These are phyloP conservation scores for Setomelanomma holmii DNA, from an alignment of 2,329 filamentous ascomycete species.

Conservation along the genomic window DNA sequence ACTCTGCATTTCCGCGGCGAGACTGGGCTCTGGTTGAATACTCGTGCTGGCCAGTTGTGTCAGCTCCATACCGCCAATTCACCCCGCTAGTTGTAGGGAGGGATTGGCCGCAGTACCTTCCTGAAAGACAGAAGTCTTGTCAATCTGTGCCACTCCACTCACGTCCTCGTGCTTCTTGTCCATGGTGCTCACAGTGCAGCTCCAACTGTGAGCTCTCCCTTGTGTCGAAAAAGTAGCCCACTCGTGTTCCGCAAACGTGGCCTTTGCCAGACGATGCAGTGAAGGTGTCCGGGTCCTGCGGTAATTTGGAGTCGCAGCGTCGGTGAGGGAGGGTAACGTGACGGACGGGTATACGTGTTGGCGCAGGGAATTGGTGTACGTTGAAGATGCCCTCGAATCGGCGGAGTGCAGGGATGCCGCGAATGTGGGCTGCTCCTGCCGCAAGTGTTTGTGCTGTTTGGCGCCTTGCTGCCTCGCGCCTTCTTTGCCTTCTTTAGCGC, in stretches of 20 bases:
- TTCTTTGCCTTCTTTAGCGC: background rate
- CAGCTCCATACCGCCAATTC: slow-evolving; percentile 25
- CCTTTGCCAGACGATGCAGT: slow-evolving; percentile 31
- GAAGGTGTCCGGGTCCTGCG: slow-evolving; percentile 13
- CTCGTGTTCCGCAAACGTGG: slow-evolving; percentile 46
- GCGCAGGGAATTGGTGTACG: slow-evolving; percentile 41
- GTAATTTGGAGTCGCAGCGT: slow-evolving; percentile 13
- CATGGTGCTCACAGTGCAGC: slow-evolving; percentile 35
- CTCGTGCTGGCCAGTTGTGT: slow-evolving; percentile 71
- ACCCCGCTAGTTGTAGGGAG: slow-evolving; percentile 4
- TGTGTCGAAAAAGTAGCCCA: slow-evolving; percentile 30
- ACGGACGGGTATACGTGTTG: slow-evolving; percentile 14
- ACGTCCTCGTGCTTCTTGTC: slow-evolving; percentile 99
- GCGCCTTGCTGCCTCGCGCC: slow-evolving; percentile 8
- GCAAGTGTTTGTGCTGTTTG: slow-evolving; percentile 14
- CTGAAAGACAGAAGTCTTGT: slow-evolving; percentile 97
- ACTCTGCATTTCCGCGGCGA: slow-evolving; percentile 97
- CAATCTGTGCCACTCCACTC: slow-evolving; percentile 94
- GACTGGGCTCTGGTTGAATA: slow-evolving; percentile 98
- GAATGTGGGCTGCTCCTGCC: slow-evolving; percentile 38
- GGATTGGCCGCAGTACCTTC: slow-evolving; percentile 72
- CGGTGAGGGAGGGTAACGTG: slow-evolving; percentile 5
- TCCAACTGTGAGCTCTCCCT: slow-evolving; percentile 32
- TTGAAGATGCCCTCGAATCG: slow-evolving; percentile 41
- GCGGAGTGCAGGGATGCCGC: slow-evolving; percentile 43